Evolutionary conservation across 305 asterid species (phyloP).

Genomic region (Nicotiana rustica): DNA sequence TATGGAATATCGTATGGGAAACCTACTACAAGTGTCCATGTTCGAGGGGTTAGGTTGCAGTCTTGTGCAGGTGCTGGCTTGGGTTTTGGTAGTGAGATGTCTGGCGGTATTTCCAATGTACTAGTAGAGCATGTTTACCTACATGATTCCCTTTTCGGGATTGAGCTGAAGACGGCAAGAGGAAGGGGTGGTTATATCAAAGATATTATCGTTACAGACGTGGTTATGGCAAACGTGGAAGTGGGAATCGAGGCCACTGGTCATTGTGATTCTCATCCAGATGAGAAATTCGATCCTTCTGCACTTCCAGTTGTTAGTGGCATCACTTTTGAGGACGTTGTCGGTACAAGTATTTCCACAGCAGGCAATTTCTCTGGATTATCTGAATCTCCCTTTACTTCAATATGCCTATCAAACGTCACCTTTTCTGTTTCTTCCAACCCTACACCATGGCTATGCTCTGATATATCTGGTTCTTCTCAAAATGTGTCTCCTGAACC

Average conservation of each 20-base stretch:
- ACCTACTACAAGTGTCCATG: conserved; percentile 61
- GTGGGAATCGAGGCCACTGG: conserved; percentile 71
- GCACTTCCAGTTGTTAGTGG: conserved; percentile 63
- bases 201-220: conserved; percentile 47
- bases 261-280: conserved; percentile 65
- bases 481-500: conserved; percentile 67
- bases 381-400: conserved; percentile 70
- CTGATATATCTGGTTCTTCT: conserved; percentile 70
- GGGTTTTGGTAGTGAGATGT: conserved; percentile 85
- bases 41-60: conserved; percentile 54
- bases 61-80: conserved; percentile 67
- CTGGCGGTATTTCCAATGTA: conserved; percentile 74
- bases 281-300: conserved; percentile 59
- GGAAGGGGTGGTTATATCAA: conserved; percentile 77
- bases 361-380: conserved; percentile 71
- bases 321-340: conserved; percentile 57
- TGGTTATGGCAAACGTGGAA: conserved; percentile 58
- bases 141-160: conserved; percentile 57
- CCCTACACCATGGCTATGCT: conserved; percentile 62
- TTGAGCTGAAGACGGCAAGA: conserved; percentile 67
- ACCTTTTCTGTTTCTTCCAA: conserved; percentile 49
- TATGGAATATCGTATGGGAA: conserved; percentile 66
- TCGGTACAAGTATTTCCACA: conserved; percentile 56
- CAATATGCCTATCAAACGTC: conserved; percentile 63
- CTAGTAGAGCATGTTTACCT: conserved; percentile 57